Evolutionary conservation across 257 asterid species (phyloP), one percentile per base, ranked within the genome.

Genomic region (Scutellaria baicalensis): DNA sequence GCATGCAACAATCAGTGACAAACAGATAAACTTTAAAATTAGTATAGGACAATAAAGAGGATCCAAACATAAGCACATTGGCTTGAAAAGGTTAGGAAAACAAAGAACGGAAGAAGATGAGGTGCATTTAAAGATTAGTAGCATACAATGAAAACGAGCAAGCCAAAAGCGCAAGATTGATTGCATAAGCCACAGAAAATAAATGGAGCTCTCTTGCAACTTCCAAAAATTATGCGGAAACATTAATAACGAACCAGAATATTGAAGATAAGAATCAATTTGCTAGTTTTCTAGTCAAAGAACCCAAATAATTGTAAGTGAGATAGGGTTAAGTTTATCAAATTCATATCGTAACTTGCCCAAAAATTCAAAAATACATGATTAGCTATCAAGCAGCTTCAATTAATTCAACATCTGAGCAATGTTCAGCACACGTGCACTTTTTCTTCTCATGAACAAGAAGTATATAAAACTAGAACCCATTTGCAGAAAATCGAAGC

Each of bases 1-100:
- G 92, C 59, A 39, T 31, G 11, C 50, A 72, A 63, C 12, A 60
- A 79, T 27, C 47, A 65, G 66, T 48, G 66, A 60, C 18, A 10
- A 73, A 48, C 57, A 33, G 14, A 8, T 55, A 31, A 27, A 48
- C 18, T 27, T 21, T 36, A 77, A 20, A 27, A 54, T 14, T 6
- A 74, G 58, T 45, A 50, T 9, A 36, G 10, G 10, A 21, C 44
- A 8, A 49, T 40, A 1, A 49, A 73, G 33, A 70, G 51, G 36
- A 27, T 27, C 33, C 2, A 33, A 40, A 40, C 16, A 62, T 35
- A 54, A 61, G 52, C 18, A 14, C 57, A 66, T n/a, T 12, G 52
- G 9, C 38, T 57, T n/a, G 11, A 38, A 58, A 31, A 67, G 0
- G 17, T 52, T 52, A 1, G 36, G 4, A 27, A 27, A 56, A 5